A percentile compares a stretch with the other conserved stretches of the same genome.
phyloP scores from a whole-genome alignment of 2,329 filamentous ascomycete genomes.

The Elsinoe fawcettii region DNA sequence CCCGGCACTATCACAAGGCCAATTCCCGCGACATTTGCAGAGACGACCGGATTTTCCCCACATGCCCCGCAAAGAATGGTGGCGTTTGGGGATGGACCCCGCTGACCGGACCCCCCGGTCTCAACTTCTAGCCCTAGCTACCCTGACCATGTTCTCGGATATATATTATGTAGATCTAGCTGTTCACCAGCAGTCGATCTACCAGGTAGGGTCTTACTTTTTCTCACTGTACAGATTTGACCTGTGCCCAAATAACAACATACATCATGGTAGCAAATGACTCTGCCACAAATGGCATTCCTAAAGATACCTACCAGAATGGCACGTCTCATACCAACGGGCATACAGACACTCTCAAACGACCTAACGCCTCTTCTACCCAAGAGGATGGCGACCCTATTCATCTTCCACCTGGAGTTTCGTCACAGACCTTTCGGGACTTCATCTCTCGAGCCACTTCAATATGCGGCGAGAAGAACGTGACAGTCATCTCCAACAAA shows the following conservation, averaged over 20 bases:
- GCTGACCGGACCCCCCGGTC: neutral
- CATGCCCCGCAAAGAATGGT: neutral
- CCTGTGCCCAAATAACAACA: neutral
- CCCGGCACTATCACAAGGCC: no score
- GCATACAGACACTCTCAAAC: neutral
- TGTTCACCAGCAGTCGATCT: neutral
- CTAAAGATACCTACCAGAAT: neutral
- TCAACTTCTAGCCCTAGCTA: neutral
- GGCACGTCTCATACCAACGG: neutral
- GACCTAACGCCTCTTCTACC: neutral
- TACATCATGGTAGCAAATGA: constrained; percentile 5
- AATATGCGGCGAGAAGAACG: constrained; percentile 12
- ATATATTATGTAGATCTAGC: neutral
- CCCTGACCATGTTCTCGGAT: neutral
- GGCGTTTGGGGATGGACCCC: neutral
- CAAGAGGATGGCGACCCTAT: constrained; percentile 10
- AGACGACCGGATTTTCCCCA: neutral
- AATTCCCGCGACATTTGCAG: no score
- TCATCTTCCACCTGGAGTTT: neutral
- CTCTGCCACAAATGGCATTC: constrained; percentile 1
- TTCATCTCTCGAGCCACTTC: neutral
- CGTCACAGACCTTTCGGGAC: neutral
- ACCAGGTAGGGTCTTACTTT: neutral
- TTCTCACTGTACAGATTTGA: neutral
- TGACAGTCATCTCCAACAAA: constrained; percentile 7